These are phyloP conservation scores for Zarea fungicola DNA, from an alignment of 2,329 filamentous ascomycete species.

Conservation along the genomic window DNA sequence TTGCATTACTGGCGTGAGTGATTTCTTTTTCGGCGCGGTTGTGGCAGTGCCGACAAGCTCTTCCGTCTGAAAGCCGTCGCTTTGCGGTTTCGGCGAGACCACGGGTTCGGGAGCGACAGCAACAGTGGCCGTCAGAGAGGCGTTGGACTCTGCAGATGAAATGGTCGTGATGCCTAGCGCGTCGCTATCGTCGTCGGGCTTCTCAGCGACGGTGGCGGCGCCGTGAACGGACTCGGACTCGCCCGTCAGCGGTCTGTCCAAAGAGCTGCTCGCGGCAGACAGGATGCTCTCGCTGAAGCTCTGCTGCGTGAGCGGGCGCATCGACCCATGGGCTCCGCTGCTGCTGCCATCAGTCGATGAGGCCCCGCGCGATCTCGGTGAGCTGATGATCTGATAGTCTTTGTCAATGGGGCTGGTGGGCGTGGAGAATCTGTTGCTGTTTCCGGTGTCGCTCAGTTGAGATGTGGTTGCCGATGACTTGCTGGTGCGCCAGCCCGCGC, in stretches of 20 bases:
- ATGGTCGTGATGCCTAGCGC: constrained; percentile 8
- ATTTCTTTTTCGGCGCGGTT: not conserved
- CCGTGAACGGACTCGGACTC: too few relatives aligned
- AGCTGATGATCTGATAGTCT: constrained; percentile 32
- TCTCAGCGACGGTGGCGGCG: too few relatives aligned
- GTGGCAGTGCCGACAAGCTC: constrained; percentile 1
- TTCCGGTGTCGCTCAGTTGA: constrained; percentile 28
- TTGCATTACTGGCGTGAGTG: not conserved
- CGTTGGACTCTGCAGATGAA: constrained; percentile 5
- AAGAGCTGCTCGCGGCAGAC: constrained; percentile 31
- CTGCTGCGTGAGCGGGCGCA: constrained; percentile 32
- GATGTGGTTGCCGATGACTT: too few relatives aligned
- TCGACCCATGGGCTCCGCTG: constrained; percentile 13
- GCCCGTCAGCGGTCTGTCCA: constrained; percentile 17
- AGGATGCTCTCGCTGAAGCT: constrained; percentile 43
- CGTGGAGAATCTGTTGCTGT: constrained; percentile 27
- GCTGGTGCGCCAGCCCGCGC: constrained; percentile 34
- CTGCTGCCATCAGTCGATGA: constrained; percentile 25
- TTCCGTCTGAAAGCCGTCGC: constrained; percentile 11
- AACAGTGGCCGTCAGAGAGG: not conserved
- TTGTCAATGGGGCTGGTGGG: constrained; percentile 34
- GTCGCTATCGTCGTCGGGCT: not conserved
- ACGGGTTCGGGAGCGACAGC: not conserved
- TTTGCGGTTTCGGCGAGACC: constrained; percentile 15
- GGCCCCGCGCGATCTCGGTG: constrained; percentile 24